A percentile compares a stretch with the other conserved stretches of the same genome.
phyloP scores from a whole-genome alignment of 2,329 filamentous ascomycete species.

The Sporothrix brunneoviolacea region DNA sequence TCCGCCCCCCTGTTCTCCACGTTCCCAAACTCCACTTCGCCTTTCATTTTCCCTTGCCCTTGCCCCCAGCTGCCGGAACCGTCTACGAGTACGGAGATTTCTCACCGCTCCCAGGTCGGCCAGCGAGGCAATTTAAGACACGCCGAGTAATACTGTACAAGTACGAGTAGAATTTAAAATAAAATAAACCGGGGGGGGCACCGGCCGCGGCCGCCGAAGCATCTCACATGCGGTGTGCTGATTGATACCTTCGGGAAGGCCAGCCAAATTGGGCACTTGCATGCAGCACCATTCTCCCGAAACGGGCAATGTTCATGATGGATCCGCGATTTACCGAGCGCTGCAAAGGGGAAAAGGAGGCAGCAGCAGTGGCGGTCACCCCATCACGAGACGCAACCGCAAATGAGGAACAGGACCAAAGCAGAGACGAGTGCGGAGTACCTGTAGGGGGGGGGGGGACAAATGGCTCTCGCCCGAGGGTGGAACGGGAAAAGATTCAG shows the following conservation, averaged over 20 bases:
- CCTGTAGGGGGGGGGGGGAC: no score
- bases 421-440: neutral
- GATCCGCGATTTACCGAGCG: neutral
- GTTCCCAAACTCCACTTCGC: neutral
- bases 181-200: no score
- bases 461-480: no score
- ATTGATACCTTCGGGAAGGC: no score
- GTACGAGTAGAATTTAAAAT: no score
- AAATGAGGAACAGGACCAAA: neutral
- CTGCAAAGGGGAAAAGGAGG: neutral
- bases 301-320: neutral
- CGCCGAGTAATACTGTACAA: no score
- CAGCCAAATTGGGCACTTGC: neutral
- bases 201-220: no score
- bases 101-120: slow-evolving; percentile 4
- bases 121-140: no score
- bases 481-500: neutral
- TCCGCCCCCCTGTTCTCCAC: slow-evolving; percentile 4
- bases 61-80: slow-evolving; percentile 2
- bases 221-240: no score
- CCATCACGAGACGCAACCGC: neutral
- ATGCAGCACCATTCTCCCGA: neutral
- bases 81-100: slow-evolving; percentile 1
- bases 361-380: neutral
- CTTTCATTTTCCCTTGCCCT: neutral